Conservation (phyloP, 1,284 basidiomycete genomes). For the Leccinum fuscescens region DNA sequence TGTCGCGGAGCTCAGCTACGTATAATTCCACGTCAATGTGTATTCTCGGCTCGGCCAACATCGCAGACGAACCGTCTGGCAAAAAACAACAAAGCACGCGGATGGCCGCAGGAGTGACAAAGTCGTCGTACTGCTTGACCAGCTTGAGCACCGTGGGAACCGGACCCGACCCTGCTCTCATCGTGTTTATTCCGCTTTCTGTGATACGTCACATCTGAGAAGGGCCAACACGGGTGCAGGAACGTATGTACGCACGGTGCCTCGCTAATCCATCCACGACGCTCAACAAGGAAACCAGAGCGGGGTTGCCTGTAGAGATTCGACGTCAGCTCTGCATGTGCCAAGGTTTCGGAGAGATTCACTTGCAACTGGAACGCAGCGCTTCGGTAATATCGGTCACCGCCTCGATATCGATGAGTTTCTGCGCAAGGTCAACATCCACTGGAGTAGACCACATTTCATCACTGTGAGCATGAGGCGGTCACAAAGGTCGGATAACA, state of each 20-base stretch:
- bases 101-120: slow-evolving; percentile 30
- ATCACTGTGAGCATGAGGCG: too few relatives aligned
- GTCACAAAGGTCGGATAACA: too few relatives aligned
- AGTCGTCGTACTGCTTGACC: slow-evolving; percentile 25
- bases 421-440: too few relatives aligned
- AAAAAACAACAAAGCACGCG: slow-evolving; percentile 27
- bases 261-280: slow-evolving; percentile 13
- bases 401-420: too few relatives aligned
- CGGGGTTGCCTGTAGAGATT: slow-evolving; percentile 5
- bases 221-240: background rate
- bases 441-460: too few relatives aligned
- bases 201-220: background rate
- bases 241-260: too few relatives aligned
- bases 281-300: slow-evolving; percentile 21
- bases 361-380: too few relatives aligned
- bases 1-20: slow-evolving; percentile 3
- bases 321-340: background rate
- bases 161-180: slow-evolving; percentile 3
- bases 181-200: slow-evolving; percentile 10
- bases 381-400: too few relatives aligned
- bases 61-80: slow-evolving; percentile 20
- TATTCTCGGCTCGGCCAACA: background rate
- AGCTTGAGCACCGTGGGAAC: slow-evolving; percentile 23
- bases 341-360: background rate
- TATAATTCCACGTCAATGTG: background rate